These are phyloP conservation scores for Phylloporus rhodoxanthus DNA, from an alignment of 768 basidiomycete species.

Conservation along the genomic window DNA sequence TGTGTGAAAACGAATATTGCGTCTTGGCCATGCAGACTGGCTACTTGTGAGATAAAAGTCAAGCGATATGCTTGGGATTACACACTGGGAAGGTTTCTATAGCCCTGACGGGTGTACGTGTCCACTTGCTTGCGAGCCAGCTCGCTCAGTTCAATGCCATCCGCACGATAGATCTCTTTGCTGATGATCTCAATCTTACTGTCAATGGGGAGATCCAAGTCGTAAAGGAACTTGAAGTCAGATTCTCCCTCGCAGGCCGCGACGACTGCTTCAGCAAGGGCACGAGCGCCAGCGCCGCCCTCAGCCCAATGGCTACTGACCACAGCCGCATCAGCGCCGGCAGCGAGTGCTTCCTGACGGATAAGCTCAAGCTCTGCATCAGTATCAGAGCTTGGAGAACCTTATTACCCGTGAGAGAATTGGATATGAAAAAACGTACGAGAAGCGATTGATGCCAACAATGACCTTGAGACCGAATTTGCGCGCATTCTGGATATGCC, in stretches of 20 bases:
- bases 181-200: conserved; percentile 86
- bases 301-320: conserved; percentile 98
- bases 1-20: conserved; percentile 95
- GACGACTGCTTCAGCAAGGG: conserved; percentile 90
- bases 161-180: conserved; percentile 91
- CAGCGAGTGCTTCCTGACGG: conserved; percentile 68
- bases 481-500: conserved; percentile 90
- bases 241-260: conserved; percentile 77
- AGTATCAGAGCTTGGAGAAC: conserved; percentile 67
- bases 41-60: conserved; percentile 5
- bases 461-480: conserved; percentile 97
- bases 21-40: conserved; percentile 97
- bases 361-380: conserved; percentile 84
- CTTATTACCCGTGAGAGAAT: neutral
- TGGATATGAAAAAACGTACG: conserved; percentile 49
- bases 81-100: conserved; percentile 70
- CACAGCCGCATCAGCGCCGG: conserved; percentile 91
- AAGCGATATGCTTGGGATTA: conserved; percentile 5
- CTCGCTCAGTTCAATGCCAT: conserved; percentile 82
- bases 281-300: conserved; percentile 85
- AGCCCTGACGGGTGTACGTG: conserved; percentile 89
- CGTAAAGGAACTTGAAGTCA: conserved; percentile 90
- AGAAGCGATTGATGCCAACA: conserved; percentile 91
- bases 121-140: conserved; percentile 81
- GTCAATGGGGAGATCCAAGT: conserved; percentile 74